Percentiles rank a stretch among this genome's conserved stretches.
Conservation (phyloP, 2,329 filamentous ascomycete genomes). For the Whalleya microplaca region DNA sequence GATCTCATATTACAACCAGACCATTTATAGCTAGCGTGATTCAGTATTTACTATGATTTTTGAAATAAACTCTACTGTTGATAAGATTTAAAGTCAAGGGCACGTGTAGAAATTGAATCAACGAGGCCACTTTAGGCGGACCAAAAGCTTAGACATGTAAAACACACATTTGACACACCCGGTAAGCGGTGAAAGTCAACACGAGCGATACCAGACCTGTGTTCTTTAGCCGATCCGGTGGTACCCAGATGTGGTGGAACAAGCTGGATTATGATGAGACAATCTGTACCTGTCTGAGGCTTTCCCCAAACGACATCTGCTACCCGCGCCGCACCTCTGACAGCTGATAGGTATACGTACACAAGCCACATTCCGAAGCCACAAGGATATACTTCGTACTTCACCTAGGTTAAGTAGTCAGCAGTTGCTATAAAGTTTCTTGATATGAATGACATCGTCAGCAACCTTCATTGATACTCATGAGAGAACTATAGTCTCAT, state of each 20-base stretch:
- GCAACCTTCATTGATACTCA: no score
- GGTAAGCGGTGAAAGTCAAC: conserved; percentile 28
- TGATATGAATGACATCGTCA: no score
- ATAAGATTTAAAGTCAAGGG: no score
- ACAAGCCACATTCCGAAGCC: conserved; percentile 9
- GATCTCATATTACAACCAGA: no score
- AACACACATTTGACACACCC: conserved; percentile 21
- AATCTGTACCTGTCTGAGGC: conserved; percentile 32
- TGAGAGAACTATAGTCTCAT: no score
- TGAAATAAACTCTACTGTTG: no score
- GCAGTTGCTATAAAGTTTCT: no score
- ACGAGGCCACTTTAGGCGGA: neutral
- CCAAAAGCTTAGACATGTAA: neutral
- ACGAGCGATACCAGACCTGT: conserved; percentile 34
- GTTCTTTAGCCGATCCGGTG: conserved; percentile 36
- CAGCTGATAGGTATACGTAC: conserved; percentile 1
- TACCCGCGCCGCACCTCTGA: conserved; percentile 10
- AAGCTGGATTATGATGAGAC: conserved; percentile 30
- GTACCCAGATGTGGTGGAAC: conserved; percentile 34
- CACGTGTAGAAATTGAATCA: neutral
- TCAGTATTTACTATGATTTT: no score
- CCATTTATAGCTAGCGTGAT: no score
- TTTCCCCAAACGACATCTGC: conserved; percentile 21
- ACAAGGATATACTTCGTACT: neutral
- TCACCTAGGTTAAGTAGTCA: no score